Conservation (phyloP, 306 rosid genomes). For the Rosa chinensis region DNA sequence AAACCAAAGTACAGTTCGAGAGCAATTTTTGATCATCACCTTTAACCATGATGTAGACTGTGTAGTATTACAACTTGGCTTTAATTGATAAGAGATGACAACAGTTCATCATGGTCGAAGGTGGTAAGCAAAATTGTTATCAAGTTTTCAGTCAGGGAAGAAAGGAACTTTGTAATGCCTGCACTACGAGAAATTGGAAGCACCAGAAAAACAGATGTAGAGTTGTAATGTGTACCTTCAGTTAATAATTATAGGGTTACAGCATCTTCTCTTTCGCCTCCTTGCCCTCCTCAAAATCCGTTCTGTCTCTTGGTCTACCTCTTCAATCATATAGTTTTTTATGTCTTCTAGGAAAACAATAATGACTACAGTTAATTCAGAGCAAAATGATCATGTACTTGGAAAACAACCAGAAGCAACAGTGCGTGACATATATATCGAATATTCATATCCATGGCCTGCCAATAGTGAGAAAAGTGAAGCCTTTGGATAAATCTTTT, state of each 20-base stretch:
- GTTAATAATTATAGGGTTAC: conserved; percentile 52
- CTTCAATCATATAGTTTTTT: conserved; percentile 42
- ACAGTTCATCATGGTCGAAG: neutral
- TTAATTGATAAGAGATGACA: neutral
- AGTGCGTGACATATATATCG: neutral
- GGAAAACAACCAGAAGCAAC: neutral
- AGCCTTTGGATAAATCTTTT: too few species aligned
- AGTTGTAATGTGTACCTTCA: conserved; percentile 51
- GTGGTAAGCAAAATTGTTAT: neutral
- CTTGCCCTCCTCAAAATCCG: conserved; percentile 81
- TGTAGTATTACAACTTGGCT: neutral
- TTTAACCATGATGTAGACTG: neutral
- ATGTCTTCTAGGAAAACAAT: conserved; percentile 33
- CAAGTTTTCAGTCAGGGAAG: neutral
- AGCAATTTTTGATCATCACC: neutral
- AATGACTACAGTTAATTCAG: neutral
- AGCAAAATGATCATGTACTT: conserved; percentile 22
- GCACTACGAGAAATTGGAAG: neutral
- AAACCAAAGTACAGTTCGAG: neutral
- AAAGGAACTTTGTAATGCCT: conserved; percentile 8
- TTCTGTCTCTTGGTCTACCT: conserved; percentile 66
- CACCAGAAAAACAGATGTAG: neutral
- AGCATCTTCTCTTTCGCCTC: conserved; percentile 73
- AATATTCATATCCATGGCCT: neutral
- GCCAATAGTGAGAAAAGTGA: neutral